These are phyloP conservation scores for Jaapia argillacea DNA, from an alignment of 768 basidiomycete species.

Conservation along the genomic window DNA sequence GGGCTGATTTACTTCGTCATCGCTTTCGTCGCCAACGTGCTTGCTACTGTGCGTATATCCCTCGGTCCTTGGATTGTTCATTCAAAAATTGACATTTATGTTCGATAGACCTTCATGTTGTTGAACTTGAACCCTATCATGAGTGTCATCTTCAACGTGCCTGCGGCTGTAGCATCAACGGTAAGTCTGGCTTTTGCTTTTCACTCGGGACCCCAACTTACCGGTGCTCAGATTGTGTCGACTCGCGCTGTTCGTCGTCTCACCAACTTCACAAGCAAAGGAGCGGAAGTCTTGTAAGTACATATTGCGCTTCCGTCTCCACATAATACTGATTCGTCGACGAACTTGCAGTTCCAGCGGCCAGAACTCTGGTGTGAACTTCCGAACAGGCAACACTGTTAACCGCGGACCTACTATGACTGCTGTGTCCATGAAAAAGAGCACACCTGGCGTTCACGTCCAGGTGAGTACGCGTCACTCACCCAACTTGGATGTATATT, in stretches of 20 bases:
- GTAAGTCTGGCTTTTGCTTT: slow-evolving; percentile 10
- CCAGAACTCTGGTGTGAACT: slow-evolving; percentile 12
- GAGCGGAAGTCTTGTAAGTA: slow-evolving; percentile 21
- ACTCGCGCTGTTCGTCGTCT: slow-evolving; percentile 51
- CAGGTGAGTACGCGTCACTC: slow-evolving; percentile 18
- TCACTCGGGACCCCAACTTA: not conserved
- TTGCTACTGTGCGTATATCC: slow-evolving; percentile 22
- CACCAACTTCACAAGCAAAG: slow-evolving; percentile 31
- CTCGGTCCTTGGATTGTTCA: not conserved
- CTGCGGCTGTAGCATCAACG: slow-evolving; percentile 35
- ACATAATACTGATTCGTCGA: not conserved
- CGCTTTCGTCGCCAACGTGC: slow-evolving; percentile 36
- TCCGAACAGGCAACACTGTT: slow-evolving; percentile 9
- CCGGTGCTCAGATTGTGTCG: slow-evolving; percentile 38
- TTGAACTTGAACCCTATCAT: slow-evolving; percentile 56
- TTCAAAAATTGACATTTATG: slow-evolving; percentile 9
- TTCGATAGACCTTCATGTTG: slow-evolving; percentile 63
- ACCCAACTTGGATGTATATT: too few species aligned
- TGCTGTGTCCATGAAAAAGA: slow-evolving; percentile 8
- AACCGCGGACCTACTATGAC: slow-evolving; percentile 7
- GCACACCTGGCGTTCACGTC: slow-evolving; percentile 19
- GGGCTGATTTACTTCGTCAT: slow-evolving; percentile 70
- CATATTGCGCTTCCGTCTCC: not conserved
- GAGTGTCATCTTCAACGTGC: slow-evolving; percentile 57
- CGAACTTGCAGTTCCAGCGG: not conserved